Percentiles rank a stretch among this genome's conserved stretches.
Evolutionary conservation across 306 rosid genomes (phyloP).

Genomic region (Rosa rugosa): DNA sequence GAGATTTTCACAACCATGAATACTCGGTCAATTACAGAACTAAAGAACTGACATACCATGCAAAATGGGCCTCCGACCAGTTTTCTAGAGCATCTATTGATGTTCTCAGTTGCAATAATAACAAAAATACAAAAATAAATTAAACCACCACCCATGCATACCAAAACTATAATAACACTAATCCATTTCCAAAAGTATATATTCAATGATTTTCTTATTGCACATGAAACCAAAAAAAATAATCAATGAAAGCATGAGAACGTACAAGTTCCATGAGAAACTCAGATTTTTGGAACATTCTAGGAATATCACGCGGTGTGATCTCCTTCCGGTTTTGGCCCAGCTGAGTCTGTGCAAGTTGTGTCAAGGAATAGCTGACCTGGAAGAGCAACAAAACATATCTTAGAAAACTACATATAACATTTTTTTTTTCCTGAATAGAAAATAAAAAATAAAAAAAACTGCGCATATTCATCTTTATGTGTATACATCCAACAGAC

Average conservation of each 20-base stretch:
- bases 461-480: background rate
- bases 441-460: background rate
- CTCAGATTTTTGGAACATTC: slow-evolving; percentile 70
- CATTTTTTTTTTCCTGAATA: background rate
- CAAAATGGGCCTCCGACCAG: background rate
- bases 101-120: background rate
- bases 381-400: slow-evolving; percentile 40
- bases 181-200: background rate
- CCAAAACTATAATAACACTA: slow-evolving; percentile 6
- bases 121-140: background rate
- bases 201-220: background rate
- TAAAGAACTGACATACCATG: background rate
- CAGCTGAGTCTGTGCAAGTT: slow-evolving; percentile 88
- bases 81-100: background rate
- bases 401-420: slow-evolving; percentile 13
- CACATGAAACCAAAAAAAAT: slow-evolving; percentile 2
- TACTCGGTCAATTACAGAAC: background rate
- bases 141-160: background rate
- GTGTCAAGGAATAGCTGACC: slow-evolving; percentile 90
- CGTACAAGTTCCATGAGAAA: slow-evolving; percentile 79
- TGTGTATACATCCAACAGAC: slow-evolving; percentile 21
- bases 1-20: slow-evolving; percentile 11
- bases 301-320: slow-evolving; percentile 72
- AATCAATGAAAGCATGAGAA: slow-evolving; percentile 29
- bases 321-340: slow-evolving; percentile 85